phyloP scores from a whole-genome alignment of 78 protist species.

The Monosiga brevicollis region DNA sequence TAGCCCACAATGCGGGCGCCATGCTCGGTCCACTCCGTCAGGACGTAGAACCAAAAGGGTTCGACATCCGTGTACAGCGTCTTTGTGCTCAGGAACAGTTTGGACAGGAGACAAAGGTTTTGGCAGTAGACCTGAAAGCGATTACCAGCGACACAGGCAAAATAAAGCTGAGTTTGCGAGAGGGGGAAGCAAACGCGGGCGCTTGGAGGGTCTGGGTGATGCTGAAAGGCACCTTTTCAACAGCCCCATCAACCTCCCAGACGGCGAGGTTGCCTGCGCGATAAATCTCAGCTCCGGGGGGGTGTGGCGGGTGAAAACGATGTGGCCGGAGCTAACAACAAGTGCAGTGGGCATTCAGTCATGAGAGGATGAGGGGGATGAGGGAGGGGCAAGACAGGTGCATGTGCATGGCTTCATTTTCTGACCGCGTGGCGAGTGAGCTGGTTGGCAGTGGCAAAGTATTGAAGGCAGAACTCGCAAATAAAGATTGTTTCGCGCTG shows the following conservation, averaged over 20 bases:
- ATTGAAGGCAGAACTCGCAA: conserved; percentile 88
- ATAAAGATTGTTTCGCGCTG: conserved; percentile 34
- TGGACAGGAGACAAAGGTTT: conserved; percentile 83
- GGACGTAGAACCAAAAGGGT: conserved; percentile 85
- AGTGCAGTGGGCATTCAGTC: not conserved
- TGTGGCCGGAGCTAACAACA: too few relatives aligned
- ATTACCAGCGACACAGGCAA: not conserved
- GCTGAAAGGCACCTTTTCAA: conserved; percentile 47
- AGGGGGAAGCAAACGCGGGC: not conserved
- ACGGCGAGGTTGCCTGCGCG: conserved; percentile 51
- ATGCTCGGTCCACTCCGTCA: conserved; percentile 25
- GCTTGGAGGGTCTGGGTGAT: not conserved
- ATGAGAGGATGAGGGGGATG: not conserved
- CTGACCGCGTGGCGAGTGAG: conserved; percentile 55
- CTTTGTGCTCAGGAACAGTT: conserved; percentile 92
- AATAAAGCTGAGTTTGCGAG: not conserved
- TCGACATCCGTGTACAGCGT: conserved; percentile 80
- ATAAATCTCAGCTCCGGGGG: conserved; percentile 93
- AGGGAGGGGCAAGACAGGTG: not conserved
- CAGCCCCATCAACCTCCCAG: conserved; percentile 87
- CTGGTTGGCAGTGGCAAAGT: conserved; percentile 60
- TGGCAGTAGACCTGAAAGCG: conserved; percentile 67
- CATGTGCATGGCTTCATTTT: not conserved
- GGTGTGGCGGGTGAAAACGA: conserved; percentile 55
- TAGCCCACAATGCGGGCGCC: not conserved